phyloP scores from a whole-genome alignment of 2,329 filamentous ascomycete species.

The Eutypa lata region DNA sequence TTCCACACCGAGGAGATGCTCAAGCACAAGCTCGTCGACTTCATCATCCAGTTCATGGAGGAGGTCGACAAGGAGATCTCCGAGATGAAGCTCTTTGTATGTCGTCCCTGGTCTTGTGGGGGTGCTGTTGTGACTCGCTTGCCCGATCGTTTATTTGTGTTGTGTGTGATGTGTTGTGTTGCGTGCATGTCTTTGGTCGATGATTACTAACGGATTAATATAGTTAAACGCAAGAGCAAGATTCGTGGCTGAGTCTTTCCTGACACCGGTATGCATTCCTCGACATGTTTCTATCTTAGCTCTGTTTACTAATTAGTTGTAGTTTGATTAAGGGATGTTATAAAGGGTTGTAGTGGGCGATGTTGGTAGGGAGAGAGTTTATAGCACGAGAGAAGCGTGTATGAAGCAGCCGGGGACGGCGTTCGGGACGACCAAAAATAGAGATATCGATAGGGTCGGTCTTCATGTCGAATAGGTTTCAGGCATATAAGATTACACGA shows the following conservation, averaged over 20 bases:
- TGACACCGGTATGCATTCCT: constrained; percentile 70
- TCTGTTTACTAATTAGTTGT: background rate
- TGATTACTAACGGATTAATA: constrained; percentile 25
- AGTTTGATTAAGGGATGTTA: constrained; percentile 1
- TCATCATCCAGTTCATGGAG: constrained; percentile 99
- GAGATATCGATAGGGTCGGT: too few species aligned
- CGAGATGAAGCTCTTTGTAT: constrained; percentile 99
- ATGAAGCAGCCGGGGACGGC: background rate
- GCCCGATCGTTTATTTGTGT: constrained; percentile 12
- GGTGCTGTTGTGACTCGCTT: too few species aligned
- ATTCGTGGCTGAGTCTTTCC: constrained; percentile 97
- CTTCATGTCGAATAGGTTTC: too few species aligned
- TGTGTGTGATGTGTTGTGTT: background rate
- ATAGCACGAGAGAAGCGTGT: background rate
- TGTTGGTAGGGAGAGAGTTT: background rate
- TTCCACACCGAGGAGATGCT: constrained; percentile 98
- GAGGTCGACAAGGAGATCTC: constrained; percentile 99
- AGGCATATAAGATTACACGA: too few species aligned
- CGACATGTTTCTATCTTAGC: background rate
- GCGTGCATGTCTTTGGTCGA: background rate
- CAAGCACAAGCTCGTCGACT: constrained; percentile 98
- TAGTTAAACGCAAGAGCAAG: constrained; percentile 94
- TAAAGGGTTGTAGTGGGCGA: background rate
- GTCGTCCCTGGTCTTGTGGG: constrained; percentile 32
- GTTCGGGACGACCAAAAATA: background rate